A percentile compares a stretch with the other conserved stretches of the same genome.
These are phyloP conservation scores for Echeveria elegans DNA, from an alignment of 164 flowering plant species.

Conservation along the genomic window DNA sequence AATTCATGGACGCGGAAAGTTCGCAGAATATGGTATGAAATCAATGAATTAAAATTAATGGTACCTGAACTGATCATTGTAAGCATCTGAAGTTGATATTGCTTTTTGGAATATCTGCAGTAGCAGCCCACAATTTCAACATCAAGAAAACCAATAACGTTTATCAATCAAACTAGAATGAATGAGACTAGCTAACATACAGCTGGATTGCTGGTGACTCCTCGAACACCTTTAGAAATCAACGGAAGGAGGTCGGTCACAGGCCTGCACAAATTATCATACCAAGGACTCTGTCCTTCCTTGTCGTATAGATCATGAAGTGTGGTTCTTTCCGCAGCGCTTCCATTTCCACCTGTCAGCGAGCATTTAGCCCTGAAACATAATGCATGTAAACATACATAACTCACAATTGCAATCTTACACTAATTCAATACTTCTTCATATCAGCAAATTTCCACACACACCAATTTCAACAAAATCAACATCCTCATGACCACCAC, in stretches of 20 bases:
- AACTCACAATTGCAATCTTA: neutral
- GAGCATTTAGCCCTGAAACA: constrained; percentile 58
- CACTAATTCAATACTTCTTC: neutral
- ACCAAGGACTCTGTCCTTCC: constrained; percentile 98
- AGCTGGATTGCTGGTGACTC: constrained; percentile 98
- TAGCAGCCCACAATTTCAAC: neutral
- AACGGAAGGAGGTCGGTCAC: constrained; percentile 88
- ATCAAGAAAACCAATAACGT: no score
- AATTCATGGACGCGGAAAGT: neutral
- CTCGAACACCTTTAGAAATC: constrained; percentile 85
- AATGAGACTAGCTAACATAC: constrained; percentile 23
- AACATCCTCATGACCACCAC: neutral
- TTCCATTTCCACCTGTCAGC: constrained; percentile 57
- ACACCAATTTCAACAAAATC: neutral
- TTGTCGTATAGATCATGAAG: constrained; percentile 88
- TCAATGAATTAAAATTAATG: neutral
- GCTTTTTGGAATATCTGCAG: constrained; percentile 99
- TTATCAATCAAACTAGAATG: neutral
- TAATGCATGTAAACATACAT: neutral
- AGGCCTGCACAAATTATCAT: constrained; percentile 96
- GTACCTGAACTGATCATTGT: constrained; percentile 92
- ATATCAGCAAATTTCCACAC: neutral
- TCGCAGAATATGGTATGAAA: neutral
- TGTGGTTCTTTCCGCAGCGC: constrained; percentile 36
- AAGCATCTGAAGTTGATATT: constrained; percentile 87